Evolutionary conservation across 129 eudicot species (phyloP).

Genomic region (Centaurea solstitialis): DNA sequence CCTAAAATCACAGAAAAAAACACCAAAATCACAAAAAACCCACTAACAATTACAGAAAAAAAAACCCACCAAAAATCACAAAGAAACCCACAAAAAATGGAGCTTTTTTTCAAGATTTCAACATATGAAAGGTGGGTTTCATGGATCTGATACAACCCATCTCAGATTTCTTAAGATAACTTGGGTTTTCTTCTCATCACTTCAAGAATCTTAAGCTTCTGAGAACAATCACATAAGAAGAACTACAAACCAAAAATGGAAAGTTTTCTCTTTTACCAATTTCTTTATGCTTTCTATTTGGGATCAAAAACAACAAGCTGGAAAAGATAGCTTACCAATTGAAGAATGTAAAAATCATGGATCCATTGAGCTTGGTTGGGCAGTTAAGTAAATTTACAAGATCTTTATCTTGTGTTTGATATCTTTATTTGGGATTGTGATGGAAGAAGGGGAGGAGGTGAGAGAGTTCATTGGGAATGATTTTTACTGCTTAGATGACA

Average conservation of each 20-base stretch:
- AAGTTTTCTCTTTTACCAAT: no score
- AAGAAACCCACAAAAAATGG: slow-evolving; percentile 32
- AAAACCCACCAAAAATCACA: slow-evolving; percentile 23
- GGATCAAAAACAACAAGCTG: background rate
- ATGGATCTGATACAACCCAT: slow-evolving; percentile 67
- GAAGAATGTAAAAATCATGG: slow-evolving; percentile 22
- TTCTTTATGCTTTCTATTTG: background rate
- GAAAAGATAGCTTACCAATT: slow-evolving; percentile 43
- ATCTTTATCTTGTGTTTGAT: slow-evolving; percentile 9
- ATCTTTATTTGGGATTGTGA: slow-evolving; percentile 22
- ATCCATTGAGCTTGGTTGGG: slow-evolving; percentile 27
- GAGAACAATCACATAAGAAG: background rate
- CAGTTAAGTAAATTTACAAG: background rate
- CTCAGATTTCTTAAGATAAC: slow-evolving; percentile 39
- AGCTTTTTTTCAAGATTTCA: slow-evolving; percentile 36
- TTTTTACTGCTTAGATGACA: slow-evolving; percentile 41
- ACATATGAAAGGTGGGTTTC: slow-evolving; percentile 50
- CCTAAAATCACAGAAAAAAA: no score
- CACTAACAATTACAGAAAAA: slow-evolving; percentile 35
- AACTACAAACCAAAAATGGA: background rate
- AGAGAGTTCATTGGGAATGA: slow-evolving; percentile 35
- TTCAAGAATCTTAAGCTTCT: background rate
- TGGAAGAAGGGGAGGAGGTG: slow-evolving; percentile 19
- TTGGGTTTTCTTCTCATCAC: slow-evolving; percentile 21
- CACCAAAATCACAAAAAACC: slow-evolving; percentile 40